Evolutionary conservation across 192 early-diverging fungal species (phyloP).

Genomic region (Linderina pennispora): DNA sequence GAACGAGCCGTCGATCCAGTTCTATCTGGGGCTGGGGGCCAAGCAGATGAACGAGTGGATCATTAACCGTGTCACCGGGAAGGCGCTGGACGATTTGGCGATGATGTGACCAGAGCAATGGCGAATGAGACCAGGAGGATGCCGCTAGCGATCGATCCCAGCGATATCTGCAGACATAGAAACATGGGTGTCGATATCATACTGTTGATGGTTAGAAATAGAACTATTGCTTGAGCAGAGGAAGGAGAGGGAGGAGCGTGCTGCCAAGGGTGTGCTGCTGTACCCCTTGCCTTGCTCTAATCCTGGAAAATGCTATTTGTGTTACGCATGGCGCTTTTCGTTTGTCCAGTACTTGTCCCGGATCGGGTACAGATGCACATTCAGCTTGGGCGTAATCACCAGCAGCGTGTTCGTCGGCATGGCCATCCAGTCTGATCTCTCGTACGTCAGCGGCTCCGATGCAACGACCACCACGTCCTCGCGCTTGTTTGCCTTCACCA

Average conservation of each 20-base stretch:
- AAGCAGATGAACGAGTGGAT: constrained; percentile 68
- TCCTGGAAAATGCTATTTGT: too few species aligned
- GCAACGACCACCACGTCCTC: constrained; percentile 80
- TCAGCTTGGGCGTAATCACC: constrained; percentile 70
- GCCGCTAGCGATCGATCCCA: not conserved
- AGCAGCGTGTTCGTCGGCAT: constrained; percentile 71
- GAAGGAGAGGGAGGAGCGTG: too few species aligned
- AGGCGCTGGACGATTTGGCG: constrained; percentile 51
- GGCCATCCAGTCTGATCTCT: constrained; percentile 73
- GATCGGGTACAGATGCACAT: constrained; percentile 69
- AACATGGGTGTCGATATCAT: too few species aligned
- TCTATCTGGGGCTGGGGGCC: constrained; percentile 71
- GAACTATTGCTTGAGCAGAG: too few species aligned
- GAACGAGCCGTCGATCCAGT: constrained; percentile 75
- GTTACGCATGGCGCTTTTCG: too few species aligned
- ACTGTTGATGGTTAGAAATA: too few species aligned
- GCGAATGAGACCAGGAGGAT: not conserved
- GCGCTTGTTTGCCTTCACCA: constrained; percentile 60
- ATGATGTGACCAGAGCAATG: constrained; percentile 9
- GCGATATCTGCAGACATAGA: constrained; percentile 1
- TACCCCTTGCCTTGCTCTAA: too few species aligned
- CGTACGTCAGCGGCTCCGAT: constrained; percentile 74
- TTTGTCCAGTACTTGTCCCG: constrained; percentile 61
- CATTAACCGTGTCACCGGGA: constrained; percentile 60
- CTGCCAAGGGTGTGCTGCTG: too few species aligned